phyloP scores from a whole-genome alignment of 345 rosid species.

The Dipteronia dyeriana region DNA sequence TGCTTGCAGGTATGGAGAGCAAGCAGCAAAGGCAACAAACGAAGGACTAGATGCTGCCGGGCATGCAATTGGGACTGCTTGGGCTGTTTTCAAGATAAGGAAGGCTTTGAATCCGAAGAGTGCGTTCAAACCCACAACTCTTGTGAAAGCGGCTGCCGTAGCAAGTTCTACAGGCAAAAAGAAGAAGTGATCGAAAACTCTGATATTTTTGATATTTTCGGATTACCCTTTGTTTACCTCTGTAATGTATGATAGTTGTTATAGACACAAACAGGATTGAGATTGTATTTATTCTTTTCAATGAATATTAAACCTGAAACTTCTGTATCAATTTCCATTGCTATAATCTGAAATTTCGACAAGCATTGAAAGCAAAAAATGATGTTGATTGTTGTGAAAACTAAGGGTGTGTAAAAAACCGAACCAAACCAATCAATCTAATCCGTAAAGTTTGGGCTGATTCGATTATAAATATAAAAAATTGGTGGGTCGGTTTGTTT shows the following conservation, averaged over 20 bases:
- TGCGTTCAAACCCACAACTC: slow-evolving; percentile 63
- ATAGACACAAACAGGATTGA: background rate
- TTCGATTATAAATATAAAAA: too few relatives aligned
- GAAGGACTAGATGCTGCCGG: slow-evolving; percentile 91
- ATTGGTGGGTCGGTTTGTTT: too few relatives aligned
- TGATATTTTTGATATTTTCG: too few relatives aligned
- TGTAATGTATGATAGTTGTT: background rate
- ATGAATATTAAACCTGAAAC: too few relatives aligned
- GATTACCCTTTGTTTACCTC: too few relatives aligned
- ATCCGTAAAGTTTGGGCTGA: too few relatives aligned
- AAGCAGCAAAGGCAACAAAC: slow-evolving; percentile 67
- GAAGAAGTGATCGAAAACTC: slow-evolving; percentile 24
- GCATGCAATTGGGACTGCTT: slow-evolving; percentile 85
- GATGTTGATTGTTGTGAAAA: too few relatives aligned
- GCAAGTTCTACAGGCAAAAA: slow-evolving; percentile 42
- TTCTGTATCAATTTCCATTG: too few relatives aligned
- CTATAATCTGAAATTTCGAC: too few relatives aligned
- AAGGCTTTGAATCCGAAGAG: slow-evolving; percentile 82
- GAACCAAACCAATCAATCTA: too few relatives aligned
- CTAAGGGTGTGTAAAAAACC: too few relatives aligned
- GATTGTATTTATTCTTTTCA: background rate
- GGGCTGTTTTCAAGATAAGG: slow-evolving; percentile 90
- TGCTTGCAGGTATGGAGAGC: slow-evolving; percentile 69
- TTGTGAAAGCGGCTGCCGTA: slow-evolving; percentile 68
- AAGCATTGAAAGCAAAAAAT: too few relatives aligned